phyloP scores from a whole-genome alignment of 176 grass and related monocot species.

The Phoenix dactylifera region DNA sequence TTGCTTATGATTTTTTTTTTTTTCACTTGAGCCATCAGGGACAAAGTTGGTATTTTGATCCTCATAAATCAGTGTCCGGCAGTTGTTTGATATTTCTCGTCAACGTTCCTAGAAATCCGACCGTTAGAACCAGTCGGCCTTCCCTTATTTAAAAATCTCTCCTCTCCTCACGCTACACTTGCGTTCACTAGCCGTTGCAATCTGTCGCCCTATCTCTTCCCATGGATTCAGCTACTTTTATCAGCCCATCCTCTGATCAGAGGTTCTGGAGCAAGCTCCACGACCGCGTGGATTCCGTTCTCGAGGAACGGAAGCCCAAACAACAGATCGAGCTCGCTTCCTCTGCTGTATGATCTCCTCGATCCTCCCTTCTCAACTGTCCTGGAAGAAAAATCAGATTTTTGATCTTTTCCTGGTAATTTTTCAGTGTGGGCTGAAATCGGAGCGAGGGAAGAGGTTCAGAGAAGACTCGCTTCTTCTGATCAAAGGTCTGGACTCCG shows the following conservation, averaged over 20 bases:
- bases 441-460: constrained; percentile 60
- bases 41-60: too few species aligned
- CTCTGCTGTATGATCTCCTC: not conserved
- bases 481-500: constrained; percentile 76
- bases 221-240: constrained; percentile 46
- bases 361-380: not conserved
- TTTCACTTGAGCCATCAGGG: too few species aligned
- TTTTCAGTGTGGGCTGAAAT: constrained; percentile 33
- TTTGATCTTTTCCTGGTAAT: too few species aligned
- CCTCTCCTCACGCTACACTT: too few species aligned
- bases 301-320: constrained; percentile 38
- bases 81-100: too few species aligned
- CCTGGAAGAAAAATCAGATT: not conserved
- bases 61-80: too few species aligned
- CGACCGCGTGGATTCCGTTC: constrained; percentile 65
- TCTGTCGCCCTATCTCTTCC: not conserved
- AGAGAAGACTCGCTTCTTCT: constrained; percentile 81
- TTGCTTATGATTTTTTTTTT: too few species aligned
- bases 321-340: not conserved
- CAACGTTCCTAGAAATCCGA: too few species aligned
- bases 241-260: constrained; percentile 73
- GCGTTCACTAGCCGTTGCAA: too few species aligned
- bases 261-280: constrained; percentile 65
- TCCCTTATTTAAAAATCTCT: too few species aligned
- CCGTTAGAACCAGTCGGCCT: too few species aligned